Evolutionary conservation across 371 early-diverging fungal genomes (phyloP).

Genomic region (Mortierella sp.): DNA sequence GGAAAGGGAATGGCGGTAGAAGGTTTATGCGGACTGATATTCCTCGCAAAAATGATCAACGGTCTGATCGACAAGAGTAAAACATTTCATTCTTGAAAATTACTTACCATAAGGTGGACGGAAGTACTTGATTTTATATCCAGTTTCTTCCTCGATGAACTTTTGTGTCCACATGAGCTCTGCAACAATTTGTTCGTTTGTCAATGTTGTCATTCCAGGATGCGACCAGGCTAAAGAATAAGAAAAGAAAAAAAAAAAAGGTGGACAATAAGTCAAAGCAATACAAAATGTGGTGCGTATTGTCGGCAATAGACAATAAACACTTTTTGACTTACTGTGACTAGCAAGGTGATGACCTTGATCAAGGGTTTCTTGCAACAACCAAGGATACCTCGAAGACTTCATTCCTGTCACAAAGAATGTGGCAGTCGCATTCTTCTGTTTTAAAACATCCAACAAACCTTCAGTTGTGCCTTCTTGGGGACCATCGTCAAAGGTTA

Average conservation of each 20-base stretch:
- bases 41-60: too few species aligned
- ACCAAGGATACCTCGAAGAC: conserved; percentile 34
- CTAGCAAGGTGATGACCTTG: conserved; percentile 50
- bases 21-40: too few species aligned
- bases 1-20: too few species aligned
- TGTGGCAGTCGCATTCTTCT: conserved; percentile 50
- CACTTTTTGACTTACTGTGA: conserved; percentile 38
- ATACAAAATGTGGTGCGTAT: too few species aligned
- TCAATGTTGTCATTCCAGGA: conserved; percentile 64
- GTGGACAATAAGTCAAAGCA: neutral
- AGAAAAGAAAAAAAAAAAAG: neutral
- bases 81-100: neutral
- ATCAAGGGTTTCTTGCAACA: conserved; percentile 38
- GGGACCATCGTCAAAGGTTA: conserved; percentile 78
- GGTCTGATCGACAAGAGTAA: too few species aligned
- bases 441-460: conserved; percentile 22
- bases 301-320: neutral
- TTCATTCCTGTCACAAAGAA: conserved; percentile 55
- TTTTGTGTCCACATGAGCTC: conserved; percentile 75
- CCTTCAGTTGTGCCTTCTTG: conserved; percentile 46
- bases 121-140: conserved; percentile 70
- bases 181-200: conserved; percentile 73
- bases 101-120: conserved; percentile 65
- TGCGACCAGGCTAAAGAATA: conserved; percentile 65
- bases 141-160: conserved; percentile 60